Evolutionary conservation across 2,329 filamentous ascomycete genomes (phyloP).

Genomic region (Penicillium sp.): DNA sequence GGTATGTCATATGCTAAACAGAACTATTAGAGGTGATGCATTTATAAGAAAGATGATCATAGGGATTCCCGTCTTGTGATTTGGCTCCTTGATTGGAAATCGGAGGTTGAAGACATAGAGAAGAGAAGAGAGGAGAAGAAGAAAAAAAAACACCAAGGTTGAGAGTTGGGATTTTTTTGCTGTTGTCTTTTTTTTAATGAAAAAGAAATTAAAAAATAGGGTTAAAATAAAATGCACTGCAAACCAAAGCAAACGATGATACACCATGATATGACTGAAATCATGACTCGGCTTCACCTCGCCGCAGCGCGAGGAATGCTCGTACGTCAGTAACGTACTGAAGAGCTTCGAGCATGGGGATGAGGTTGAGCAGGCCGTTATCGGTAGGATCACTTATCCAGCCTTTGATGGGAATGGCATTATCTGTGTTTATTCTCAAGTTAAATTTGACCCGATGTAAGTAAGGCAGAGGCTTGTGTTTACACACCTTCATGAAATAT

Average conservation of each 20-base stretch:
- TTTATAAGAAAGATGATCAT: not conserved
- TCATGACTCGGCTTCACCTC: conserved; percentile 61
- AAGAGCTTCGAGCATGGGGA: conserved; percentile 86
- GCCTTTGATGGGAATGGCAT: conserved; percentile 97
- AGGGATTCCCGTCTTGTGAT: not conserved
- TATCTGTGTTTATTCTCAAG: conserved; percentile 58
- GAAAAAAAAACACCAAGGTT: not conserved
- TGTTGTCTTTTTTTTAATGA: not conserved
- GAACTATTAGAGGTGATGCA: not conserved
- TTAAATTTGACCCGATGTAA: conserved; percentile 10
- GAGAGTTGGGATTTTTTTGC: not conserved
- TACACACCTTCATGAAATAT: conserved; percentile 91
- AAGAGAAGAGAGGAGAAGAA: not conserved
- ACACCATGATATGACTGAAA: not conserved
- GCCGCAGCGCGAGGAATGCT: conserved; percentile 79
- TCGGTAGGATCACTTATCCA: conserved; percentile 99
- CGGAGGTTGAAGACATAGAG: not conserved
- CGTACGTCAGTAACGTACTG: conserved; percentile 97
- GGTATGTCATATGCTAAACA: not conserved
- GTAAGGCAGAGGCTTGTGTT: not conserved
- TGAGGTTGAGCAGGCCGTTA: conserved; percentile 86
- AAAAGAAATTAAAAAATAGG: not conserved
- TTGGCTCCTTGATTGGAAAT: not conserved
- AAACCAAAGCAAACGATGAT: not conserved
- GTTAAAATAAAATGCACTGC: not conserved